Evolutionary conservation across 1,284 basidiomycete genomes (phyloP).

Genomic region (Marasmius oreades): DNA sequence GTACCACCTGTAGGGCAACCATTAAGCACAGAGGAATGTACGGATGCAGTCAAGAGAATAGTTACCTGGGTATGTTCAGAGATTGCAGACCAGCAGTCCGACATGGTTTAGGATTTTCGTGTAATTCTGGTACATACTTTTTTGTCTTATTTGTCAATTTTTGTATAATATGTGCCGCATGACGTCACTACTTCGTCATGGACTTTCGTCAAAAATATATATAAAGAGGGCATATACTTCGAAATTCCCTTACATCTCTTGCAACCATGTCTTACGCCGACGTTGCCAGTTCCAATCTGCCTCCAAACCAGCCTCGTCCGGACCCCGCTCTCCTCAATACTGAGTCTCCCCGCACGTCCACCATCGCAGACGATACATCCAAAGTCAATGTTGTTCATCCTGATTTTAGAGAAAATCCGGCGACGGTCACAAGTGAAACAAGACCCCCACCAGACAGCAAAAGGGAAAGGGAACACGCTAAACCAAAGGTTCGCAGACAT

Average conservation of each 20-base stretch:
- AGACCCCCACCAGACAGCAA: conserved; percentile 10
- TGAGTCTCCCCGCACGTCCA: conserved; percentile 33
- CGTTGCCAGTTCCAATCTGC: conserved; percentile 55
- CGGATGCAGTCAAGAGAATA: conserved; percentile 57
- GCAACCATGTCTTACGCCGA: conserved; percentile 63
- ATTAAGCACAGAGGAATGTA: conserved; percentile 59
- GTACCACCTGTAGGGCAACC: conserved; percentile 65
- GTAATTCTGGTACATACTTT: background rate
- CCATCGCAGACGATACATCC: conserved; percentile 42
- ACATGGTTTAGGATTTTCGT: background rate
- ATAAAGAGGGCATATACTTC: background rate
- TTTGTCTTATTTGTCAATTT: background rate
- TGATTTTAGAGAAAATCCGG: conserved; percentile 46
- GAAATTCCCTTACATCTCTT: conserved; percentile 1
- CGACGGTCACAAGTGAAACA: conserved; percentile 34
- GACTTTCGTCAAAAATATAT: background rate
- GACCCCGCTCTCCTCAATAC: conserved; percentile 63
- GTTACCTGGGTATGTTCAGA: conserved; percentile 51
- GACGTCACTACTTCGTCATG: conserved; percentile 3
- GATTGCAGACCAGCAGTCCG: conserved; percentile 8
- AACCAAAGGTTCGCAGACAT: conserved; percentile 27
- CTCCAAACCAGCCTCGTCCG: conserved; percentile 54
- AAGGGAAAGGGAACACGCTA: conserved; percentile 15
- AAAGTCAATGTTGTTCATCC: conserved; percentile 54
- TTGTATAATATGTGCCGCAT: background rate